phyloP scores from a whole-genome alignment of 495 filamentous ascomycete species.

The Lasiosphaeria ovina region DNA sequence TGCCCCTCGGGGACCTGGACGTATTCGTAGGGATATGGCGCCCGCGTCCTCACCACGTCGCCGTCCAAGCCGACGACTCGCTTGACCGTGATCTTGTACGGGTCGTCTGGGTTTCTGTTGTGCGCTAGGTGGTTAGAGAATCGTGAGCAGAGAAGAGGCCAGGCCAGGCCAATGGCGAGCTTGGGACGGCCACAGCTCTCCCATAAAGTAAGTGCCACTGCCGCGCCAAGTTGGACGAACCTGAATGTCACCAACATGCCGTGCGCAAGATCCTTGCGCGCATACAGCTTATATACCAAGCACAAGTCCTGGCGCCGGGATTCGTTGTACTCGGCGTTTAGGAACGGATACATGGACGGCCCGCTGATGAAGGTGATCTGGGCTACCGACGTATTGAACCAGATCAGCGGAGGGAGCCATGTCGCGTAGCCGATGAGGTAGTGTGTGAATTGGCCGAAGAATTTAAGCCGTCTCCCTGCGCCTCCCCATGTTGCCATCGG shows the following conservation, averaged over 20 bases:
- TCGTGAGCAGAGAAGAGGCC: background rate
- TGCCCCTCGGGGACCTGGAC: constrained; percentile 67
- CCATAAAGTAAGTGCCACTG: too few species aligned
- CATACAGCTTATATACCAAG: constrained; percentile 49
- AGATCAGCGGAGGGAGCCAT: constrained; percentile 61
- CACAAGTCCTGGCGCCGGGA: constrained; percentile 55
- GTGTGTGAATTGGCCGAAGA: constrained; percentile 38
- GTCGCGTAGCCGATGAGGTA: constrained; percentile 55
- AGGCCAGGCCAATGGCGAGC: background rate
- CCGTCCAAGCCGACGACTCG: constrained; percentile 68
- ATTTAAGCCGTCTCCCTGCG: constrained; percentile 24
- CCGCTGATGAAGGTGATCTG: constrained; percentile 64
- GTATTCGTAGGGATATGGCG: constrained; percentile 55
- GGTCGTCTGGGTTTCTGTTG: constrained; percentile 61
- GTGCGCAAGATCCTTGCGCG: constrained; percentile 42
- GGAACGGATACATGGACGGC: constrained; percentile 72
- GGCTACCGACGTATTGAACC: constrained; percentile 62
- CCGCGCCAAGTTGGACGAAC: constrained; percentile 28
- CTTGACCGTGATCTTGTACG: constrained; percentile 62
- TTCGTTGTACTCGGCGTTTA: constrained; percentile 63
- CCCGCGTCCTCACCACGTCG: constrained; percentile 61
- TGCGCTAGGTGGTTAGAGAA: background rate
- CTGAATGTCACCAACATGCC: constrained; percentile 56
- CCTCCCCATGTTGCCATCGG: constrained; percentile 38
- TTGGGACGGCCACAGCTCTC: too few species aligned